These are phyloP conservation scores for Melanomma pulvis-pyrius DNA, from an alignment of 495 filamentous ascomycete genomes.

Conservation along the genomic window DNA sequence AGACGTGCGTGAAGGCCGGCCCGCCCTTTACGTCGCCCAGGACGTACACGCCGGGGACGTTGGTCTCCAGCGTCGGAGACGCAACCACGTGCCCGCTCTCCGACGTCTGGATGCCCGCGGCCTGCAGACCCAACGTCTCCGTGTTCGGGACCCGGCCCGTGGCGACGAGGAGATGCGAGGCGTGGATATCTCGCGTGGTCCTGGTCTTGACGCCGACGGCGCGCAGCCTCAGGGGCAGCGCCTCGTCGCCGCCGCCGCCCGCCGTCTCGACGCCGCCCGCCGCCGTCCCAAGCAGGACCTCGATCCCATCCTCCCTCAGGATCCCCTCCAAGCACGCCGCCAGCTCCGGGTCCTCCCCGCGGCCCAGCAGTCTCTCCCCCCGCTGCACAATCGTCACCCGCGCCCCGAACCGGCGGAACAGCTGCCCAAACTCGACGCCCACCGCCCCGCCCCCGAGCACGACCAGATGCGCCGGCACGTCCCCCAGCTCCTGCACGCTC, in stretches of 20 bases:
- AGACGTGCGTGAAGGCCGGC: slow-evolving; percentile 59
- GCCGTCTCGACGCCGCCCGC: slow-evolving; percentile 13
- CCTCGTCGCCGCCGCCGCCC: slow-evolving; percentile 26
- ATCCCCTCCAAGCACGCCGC: slow-evolving; percentile 45
- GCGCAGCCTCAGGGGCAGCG: slow-evolving; percentile 18
- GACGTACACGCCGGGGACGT: slow-evolving; percentile 48
- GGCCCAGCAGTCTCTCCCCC: slow-evolving; percentile 46
- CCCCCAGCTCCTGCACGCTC: slow-evolving; percentile 50
- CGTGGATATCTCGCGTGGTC: slow-evolving; percentile 39
- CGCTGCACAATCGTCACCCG: slow-evolving; percentile 53
- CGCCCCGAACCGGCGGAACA: slow-evolving; percentile 52
- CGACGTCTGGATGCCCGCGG: slow-evolving; percentile 45
- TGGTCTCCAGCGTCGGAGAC: slow-evolving; percentile 49
- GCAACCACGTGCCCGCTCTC: slow-evolving; percentile 48
- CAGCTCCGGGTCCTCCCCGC: slow-evolving; percentile 50
- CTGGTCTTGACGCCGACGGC: slow-evolving; percentile 3
- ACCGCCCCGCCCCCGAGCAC: slow-evolving; percentile 57
- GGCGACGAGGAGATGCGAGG: slow-evolving; percentile 53
- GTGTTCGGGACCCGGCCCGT: slow-evolving; percentile 55
- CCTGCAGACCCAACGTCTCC: slow-evolving; percentile 42
- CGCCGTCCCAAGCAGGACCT: slow-evolving; percentile 38
- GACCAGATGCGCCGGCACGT: slow-evolving; percentile 53
- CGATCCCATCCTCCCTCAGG: slow-evolving; percentile 49
- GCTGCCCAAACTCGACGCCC: slow-evolving; percentile 57
- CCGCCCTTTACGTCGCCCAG: slow-evolving; percentile 57